Evolutionary conservation across 495 filamentous ascomycete genomes (phyloP), one percentile per base, ranked within the genome.

Genomic region (Hyaloscypha finlandica): DNA sequence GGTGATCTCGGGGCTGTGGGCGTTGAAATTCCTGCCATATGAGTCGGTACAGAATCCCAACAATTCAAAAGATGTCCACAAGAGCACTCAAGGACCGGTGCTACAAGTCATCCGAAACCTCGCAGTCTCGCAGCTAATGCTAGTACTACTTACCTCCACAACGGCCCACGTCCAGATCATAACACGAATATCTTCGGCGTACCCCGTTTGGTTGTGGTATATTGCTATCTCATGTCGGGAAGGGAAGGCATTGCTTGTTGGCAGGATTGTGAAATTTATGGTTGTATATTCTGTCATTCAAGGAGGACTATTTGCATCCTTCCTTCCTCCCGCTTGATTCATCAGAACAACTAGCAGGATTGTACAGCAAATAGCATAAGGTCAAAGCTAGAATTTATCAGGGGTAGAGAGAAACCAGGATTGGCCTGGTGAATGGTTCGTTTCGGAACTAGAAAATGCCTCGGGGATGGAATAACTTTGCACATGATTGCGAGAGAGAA

Each of bases 101-200:
- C 11, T 48, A 35, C 55, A 66, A 30, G 59, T 69, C 30, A 45
- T 74, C 14, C 63, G 65, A 54, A 70, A 64, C 30, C 58, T 95
- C 63, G 91, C 92, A 11, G 76, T 89, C 30, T 83, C 86, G 2
- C 93, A 98, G 75, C 75, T 93, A 2, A 45, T 94, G 3, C 78
- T 99, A 35, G 88, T 90, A 0, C 67, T 85, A 12, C 76, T 94
- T 70, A 91, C 92, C 8, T 71, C 94, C 31, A 90, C 88, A 9
- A 90, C 77, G 57, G 96, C 94, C 69, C 95, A 99, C 69, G 90
- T 97, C 14, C 95, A 99, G 76, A 96, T 98, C 65, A 89, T 98
- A 68, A 95, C 89, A 45, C 84, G 95, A 35, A 87, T 99, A 19
- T 89, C 92, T 3, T 97, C 94, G 0, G 93, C 90, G 0, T 97